Conservation (phyloP, 176 grass and related monocot genomes). For the Puccinellia tenuiflora region DNA sequence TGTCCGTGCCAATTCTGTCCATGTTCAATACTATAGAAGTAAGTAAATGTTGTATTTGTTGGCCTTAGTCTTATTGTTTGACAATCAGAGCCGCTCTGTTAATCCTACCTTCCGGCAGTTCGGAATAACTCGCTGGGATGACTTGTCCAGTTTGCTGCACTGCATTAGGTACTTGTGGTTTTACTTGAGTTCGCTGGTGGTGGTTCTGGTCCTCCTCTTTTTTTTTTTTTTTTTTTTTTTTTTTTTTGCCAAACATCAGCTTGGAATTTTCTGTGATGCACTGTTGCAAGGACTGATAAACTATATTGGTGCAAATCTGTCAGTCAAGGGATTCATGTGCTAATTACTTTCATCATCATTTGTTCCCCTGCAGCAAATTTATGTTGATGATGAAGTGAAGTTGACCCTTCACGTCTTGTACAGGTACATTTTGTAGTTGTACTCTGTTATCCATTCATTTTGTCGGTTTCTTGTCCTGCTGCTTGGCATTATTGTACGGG, state of each 20-base stretch:
- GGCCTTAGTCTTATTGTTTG: no score
- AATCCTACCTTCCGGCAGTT: no score
- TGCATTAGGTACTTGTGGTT: not conserved
- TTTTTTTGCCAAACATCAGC: no score
- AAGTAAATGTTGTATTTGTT: no score
- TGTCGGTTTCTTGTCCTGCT: not conserved
- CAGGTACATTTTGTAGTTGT: constrained; percentile 37
- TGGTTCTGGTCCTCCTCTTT: not conserved
- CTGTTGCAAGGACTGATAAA: constrained; percentile 17
- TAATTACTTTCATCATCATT: constrained; percentile 79
- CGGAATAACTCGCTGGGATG: no score
- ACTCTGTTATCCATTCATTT: not conserved
- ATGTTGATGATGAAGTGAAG: constrained; percentile 97
- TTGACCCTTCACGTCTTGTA: constrained; percentile 80
- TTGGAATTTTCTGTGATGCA: no score
- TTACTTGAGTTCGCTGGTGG: not conserved
- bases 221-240: no score
- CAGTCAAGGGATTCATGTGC: constrained; percentile 30
- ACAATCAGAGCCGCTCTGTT: no score
- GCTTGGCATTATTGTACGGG: not conserved
- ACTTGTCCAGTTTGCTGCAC: no score
- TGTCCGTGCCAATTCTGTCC: no score
- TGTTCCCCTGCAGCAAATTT: constrained; percentile 98
- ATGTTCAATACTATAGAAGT: no score
- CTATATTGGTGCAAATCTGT: not conserved